Evolutionary conservation across 495 filamentous ascomycete genomes (phyloP).

Genomic region (Cairneyella variabilis): DNA sequence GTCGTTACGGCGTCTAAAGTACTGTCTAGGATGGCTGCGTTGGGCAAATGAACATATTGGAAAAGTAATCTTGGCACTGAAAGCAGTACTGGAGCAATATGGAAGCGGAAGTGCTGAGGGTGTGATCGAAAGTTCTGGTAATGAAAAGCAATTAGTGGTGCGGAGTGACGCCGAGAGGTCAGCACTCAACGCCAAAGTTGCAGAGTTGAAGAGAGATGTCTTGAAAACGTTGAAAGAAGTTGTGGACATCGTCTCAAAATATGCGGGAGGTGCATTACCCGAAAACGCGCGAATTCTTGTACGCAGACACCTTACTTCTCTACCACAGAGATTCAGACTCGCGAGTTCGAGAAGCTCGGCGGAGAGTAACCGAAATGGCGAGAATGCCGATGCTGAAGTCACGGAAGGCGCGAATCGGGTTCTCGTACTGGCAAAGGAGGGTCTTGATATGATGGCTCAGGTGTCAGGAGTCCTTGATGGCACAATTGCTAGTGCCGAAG

Average conservation of each 20-base stretch:
- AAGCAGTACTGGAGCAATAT: conserved; percentile 69
- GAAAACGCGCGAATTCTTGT: conserved; percentile 79
- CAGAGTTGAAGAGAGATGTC: conserved; percentile 66
- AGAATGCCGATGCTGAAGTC: conserved; percentile 38
- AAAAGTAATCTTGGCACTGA: conserved; percentile 63
- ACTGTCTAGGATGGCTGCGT: conserved; percentile 71
- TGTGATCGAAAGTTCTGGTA: conserved; percentile 22
- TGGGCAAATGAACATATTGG: conserved; percentile 73
- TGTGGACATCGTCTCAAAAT: conserved; percentile 74
- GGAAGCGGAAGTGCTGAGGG: conserved; percentile 40
- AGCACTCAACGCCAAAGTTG: conserved; percentile 55
- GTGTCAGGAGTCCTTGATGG: conserved; percentile 76
- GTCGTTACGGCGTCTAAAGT: conserved; percentile 70
- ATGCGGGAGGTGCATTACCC: conserved; percentile 79
- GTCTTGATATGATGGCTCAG: conserved; percentile 83
- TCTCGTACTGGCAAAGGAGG: conserved; percentile 78
- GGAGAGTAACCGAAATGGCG: conserved; percentile 15
- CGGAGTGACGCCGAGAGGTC: conserved; percentile 32
- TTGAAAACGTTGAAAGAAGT: conserved; percentile 71
- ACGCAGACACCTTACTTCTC: conserved; percentile 68
- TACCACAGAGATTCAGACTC: conserved; percentile 71
- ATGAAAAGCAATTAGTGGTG: conserved; percentile 25
- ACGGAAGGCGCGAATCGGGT: conserved; percentile 61
- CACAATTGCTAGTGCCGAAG: conserved; percentile 82
- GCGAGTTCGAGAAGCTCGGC: conserved; percentile 30